A percentile compares a stretch with the other conserved stretches of the same genome.
Conservation (phyloP, 306 rosid genomes). For the Benincasa hispida region DNA sequence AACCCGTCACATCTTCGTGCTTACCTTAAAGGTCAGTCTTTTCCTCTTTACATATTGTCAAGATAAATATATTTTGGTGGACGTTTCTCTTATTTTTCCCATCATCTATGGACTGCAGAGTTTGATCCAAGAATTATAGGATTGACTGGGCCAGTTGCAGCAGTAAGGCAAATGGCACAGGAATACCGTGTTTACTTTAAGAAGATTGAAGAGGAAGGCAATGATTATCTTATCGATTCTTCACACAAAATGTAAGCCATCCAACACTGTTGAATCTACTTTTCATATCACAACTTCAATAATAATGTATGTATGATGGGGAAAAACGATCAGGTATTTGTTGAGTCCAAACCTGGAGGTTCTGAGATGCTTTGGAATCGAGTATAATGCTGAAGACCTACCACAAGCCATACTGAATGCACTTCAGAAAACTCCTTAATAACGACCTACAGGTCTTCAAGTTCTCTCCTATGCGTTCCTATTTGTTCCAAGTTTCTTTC, state of each 20-base stretch:
- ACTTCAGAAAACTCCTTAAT: conserved; percentile 19
- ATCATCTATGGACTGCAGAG: conserved; percentile 34
- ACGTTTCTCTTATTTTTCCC: background rate
- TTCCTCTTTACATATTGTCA: background rate
- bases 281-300: background rate
- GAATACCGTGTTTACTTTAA: conserved; percentile 67
- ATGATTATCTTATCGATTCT: conserved; percentile 80
- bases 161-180: conserved; percentile 85
- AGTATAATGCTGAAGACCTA: conserved; percentile 62
- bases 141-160: conserved; percentile 61
- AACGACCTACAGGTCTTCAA: background rate
- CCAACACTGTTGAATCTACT: background rate
- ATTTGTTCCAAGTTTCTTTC: background rate
- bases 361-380: conserved; percentile 68
- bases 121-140: conserved; percentile 68
- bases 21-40: conserved; percentile 66
- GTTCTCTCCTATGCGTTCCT: background rate
- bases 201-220: conserved; percentile 75
- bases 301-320: background rate
- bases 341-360: conserved; percentile 76
- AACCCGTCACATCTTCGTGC: conserved; percentile 59
- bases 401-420: conserved; percentile 45
- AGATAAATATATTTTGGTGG: background rate
- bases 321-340: conserved; percentile 55
- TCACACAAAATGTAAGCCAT: conserved; percentile 71